phyloP scores from a whole-genome alignment of 176 grass and related monocot species.

The Triticum timopheevii region DNA sequence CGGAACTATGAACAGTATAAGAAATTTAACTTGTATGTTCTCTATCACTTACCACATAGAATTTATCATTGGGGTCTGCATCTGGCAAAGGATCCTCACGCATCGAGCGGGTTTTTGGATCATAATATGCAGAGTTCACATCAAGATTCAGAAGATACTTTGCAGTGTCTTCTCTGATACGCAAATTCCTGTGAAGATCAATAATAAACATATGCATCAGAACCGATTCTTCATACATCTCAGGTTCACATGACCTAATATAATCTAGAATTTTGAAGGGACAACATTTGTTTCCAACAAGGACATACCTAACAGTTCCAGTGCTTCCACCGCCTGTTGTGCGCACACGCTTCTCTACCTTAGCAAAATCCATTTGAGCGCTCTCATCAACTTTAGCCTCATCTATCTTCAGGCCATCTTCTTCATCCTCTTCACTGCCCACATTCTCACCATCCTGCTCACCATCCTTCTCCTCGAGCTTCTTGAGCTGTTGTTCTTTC shows the following conservation, averaged over 20 bases:
- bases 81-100: constrained; percentile 92
- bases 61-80: constrained; percentile 96
- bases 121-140: constrained; percentile 98
- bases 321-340: constrained; percentile 98
- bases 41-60: constrained; percentile 62
- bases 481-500: constrained; percentile 92
- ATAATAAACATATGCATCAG: background rate
- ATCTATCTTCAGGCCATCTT: constrained; percentile 83
- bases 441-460: constrained; percentile 49
- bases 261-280: background rate
- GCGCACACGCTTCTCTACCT: constrained; percentile 95
- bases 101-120: constrained; percentile 97
- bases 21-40: background rate
- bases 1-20: background rate
- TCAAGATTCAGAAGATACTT: constrained; percentile 94
- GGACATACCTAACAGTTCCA: constrained; percentile 78
- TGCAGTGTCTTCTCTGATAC: constrained; percentile 96
- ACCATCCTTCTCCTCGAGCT: constrained; percentile 84
- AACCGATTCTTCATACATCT: background rate
- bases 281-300: background rate
- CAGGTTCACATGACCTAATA: background rate
- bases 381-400: constrained; percentile 99
- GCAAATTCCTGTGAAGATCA: constrained; percentile 67
- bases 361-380: constrained; percentile 95
- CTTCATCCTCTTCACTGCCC: constrained; percentile 74